Evolutionary conservation across 2,329 filamentous ascomycete species (phyloP).

Genomic region (Trichoderma pleuroti): DNA sequence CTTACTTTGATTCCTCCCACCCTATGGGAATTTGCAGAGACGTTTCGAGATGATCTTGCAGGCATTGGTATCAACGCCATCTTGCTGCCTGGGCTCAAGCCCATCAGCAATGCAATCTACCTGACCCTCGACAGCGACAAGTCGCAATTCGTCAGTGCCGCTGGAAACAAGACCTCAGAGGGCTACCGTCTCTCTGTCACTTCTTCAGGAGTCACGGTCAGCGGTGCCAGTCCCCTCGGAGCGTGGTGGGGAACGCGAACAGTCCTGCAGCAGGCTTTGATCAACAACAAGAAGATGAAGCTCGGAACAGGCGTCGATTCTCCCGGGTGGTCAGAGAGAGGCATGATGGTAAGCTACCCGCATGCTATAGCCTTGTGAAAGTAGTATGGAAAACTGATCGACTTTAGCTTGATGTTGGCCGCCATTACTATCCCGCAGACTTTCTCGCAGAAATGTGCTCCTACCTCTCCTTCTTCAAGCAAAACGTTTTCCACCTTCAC

Average conservation of each 20-base stretch:
- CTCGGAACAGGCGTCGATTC: conserved; percentile 10
- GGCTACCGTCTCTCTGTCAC: conserved; percentile 46
- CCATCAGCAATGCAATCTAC: conserved; percentile 36
- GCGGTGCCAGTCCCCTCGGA: conserved; percentile 52
- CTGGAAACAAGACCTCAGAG: conserved; percentile 46
- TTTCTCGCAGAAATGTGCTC: conserved; percentile 45
- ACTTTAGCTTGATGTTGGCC: conserved; percentile 24
- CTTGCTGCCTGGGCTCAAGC: neutral
- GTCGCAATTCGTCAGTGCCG: conserved; percentile 41
- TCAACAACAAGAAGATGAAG: conserved; percentile 29
- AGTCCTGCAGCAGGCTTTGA: conserved; percentile 48
- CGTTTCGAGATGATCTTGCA: conserved; percentile 13
- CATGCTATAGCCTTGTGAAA: neutral
- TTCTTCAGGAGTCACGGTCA: conserved; percentile 42
- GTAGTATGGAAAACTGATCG: neutral
- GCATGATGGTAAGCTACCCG: conserved; percentile 16
- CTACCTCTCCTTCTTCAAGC: conserved; percentile 47
- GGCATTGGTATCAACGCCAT: conserved; percentile 16
- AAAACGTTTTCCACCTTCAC: conserved; percentile 48
- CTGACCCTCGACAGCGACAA: conserved; percentile 42
- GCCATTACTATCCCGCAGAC: conserved; percentile 25
- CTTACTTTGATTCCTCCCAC: conserved; percentile 18
- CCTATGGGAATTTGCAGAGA: conserved; percentile 18
- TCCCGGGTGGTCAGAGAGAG: conserved; percentile 19
- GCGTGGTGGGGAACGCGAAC: conserved; percentile 58